Evolutionary conservation across 2,329 filamentous ascomycete species (phyloP).

Genomic region (Cladobotryum mycophilum): DNA sequence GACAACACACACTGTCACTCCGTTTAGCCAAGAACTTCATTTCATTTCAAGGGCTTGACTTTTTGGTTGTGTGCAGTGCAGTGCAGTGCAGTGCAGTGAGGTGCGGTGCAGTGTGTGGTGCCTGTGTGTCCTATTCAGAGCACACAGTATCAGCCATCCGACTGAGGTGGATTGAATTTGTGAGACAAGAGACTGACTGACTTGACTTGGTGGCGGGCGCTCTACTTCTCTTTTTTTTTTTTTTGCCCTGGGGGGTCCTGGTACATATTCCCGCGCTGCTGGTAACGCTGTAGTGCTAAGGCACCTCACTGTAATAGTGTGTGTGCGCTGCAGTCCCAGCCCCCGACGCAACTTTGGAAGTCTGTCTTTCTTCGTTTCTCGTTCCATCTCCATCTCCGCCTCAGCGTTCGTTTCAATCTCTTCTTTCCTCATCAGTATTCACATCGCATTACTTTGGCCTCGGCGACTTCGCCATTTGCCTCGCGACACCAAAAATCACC

Average conservation of each 20-base stretch:
- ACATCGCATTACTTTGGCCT: background rate
- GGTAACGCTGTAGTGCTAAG: conserved; percentile 8
- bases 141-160: no score
- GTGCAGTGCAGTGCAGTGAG: no score
- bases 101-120: no score
- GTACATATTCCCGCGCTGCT: conserved; percentile 11
- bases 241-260: background rate
- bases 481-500: conserved; percentile 4
- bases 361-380: background rate
- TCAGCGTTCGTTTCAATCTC: conserved; percentile 3
- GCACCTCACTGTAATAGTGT: conserved; percentile 1
- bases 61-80: no score
- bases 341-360: conserved; percentile 2
- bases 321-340: conserved; percentile 11
- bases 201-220: background rate
- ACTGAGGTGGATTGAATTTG: background rate
- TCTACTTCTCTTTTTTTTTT: background rate
- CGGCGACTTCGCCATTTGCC: conserved; percentile 5
- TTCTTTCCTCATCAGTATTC: background rate
- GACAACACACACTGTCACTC: no score
- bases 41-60: background rate
- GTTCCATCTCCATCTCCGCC: background rate
- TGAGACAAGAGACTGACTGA: no score
- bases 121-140: no score
- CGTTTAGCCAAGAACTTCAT: background rate